Percentiles rank a stretch among this genome's conserved stretches.
Evolutionary conservation across 306 rosid genomes (phyloP).

Genomic region (Citrullus mucosospermus): DNA sequence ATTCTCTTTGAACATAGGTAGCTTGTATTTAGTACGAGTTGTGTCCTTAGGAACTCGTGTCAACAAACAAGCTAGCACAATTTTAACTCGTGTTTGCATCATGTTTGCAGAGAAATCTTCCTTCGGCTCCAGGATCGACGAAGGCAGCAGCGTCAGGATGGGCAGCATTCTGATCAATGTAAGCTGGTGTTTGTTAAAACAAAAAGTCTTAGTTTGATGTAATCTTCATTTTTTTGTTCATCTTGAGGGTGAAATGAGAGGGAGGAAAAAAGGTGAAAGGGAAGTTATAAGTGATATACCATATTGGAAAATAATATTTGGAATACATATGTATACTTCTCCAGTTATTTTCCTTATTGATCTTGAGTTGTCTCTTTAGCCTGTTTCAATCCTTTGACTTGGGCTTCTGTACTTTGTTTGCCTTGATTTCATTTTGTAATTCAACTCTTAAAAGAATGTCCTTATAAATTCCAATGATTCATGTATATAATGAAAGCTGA

Average conservation of each 20-base stretch:
- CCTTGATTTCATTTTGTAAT: background rate
- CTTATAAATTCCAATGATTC: background rate
- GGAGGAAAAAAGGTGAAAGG: background rate
- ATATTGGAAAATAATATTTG: background rate
- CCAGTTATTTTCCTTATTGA: background rate
- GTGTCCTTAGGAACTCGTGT: background rate
- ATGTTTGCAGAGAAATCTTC: constrained; percentile 65
- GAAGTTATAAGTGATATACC: background rate
- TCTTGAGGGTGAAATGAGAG: background rate
- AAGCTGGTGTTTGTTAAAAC: constrained; percentile 3
- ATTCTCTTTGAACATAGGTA: background rate
- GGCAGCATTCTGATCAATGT: constrained; percentile 78
- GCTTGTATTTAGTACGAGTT: background rate
- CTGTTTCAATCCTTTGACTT: background rate
- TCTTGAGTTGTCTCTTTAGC: background rate
- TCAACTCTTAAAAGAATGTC: background rate
- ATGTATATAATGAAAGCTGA: background rate
- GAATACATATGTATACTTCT: background rate
- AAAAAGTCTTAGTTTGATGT: constrained; percentile 13
- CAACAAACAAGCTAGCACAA: constrained; percentile 7
- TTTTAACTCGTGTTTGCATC: background rate
- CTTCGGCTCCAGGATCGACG: constrained; percentile 46
- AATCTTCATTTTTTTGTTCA: constrained; percentile 2
- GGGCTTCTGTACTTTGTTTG: background rate
- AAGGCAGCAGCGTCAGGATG: constrained; percentile 74